phyloP scores from a whole-genome alignment of 345 rosid genomes.

The Boechera stricta region DNA sequence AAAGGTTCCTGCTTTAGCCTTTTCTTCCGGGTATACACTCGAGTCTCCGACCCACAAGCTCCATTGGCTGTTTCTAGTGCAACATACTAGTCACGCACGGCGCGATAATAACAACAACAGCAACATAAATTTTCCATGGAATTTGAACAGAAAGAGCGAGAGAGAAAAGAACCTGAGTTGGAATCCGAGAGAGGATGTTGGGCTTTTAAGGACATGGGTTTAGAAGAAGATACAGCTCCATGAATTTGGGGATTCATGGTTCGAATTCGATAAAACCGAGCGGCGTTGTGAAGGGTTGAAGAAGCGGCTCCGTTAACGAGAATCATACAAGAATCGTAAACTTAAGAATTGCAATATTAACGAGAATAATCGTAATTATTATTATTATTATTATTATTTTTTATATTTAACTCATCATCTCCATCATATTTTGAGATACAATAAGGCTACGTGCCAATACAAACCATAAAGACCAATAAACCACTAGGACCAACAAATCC shows the following conservation, averaged over 20 bases:
- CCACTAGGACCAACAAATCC: too few relatives aligned
- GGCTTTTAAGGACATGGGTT: constrained; percentile 21
- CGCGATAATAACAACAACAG: background rate
- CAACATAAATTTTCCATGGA: background rate
- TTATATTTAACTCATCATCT: too few relatives aligned
- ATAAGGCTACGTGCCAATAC: too few relatives aligned
- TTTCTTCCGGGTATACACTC: constrained; percentile 66
- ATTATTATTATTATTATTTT: too few relatives aligned
- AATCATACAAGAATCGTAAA: constrained; percentile 5
- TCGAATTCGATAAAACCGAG: constrained; percentile 6
- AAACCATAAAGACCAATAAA: too few relatives aligned
- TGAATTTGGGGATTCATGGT: constrained; percentile 30
- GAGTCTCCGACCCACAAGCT: constrained; percentile 46
- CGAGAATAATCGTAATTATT: too few relatives aligned
- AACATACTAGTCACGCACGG: background rate
- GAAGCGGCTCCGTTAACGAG: constrained; percentile 21
- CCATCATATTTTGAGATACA: too few relatives aligned
- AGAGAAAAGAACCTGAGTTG: constrained; percentile 22
- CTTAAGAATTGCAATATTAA: background rate
- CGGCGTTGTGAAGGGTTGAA: constrained; percentile 19
- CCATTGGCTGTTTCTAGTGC: constrained; percentile 33
- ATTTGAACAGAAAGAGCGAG: constrained; percentile 3
- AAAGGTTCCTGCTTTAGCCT: constrained; percentile 48
- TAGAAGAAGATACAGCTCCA: constrained; percentile 15
- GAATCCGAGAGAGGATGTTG: constrained; percentile 26